Base-by-base conservation (phyloP, 2,329 filamentous ascomycete genomes). In the Ophiosphaerella korrae region DNA sequence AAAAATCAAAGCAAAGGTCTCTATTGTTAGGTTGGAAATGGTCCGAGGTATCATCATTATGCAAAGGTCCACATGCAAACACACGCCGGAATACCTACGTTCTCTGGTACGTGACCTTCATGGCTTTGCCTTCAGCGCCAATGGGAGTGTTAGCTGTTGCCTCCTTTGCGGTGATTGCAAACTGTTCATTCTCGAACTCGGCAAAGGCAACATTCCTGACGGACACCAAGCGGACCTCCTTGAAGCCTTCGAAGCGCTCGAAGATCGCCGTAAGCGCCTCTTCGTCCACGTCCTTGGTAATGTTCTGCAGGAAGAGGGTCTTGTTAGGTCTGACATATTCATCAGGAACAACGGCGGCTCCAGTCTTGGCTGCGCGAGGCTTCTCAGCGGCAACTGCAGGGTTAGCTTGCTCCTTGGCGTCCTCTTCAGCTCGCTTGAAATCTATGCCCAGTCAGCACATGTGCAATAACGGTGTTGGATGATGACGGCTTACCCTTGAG, bases 311-410 rank as follows among this genome's bases (percentile, higher is more conserved):
- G 77, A 97, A 96, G 32, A 99, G 83, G 61, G 92, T 96, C 79
- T 96, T 97, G 84, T 97, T 97, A 32, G 94, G 93, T 3, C 93
- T 93, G 3, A 97, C 84, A 74, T 96, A 97, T 77, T 99, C 94
- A 82, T 97, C 94, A n/a, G 92, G 92, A 14, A 97, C 87, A 48
- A 92, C 88, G 9, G 88, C 82, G 1, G 85, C 81, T 31, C 90
- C 90, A n/a, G 84, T 82, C 13, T 87, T 81, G 78, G 84, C 78
- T 0, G 88, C 85, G 42, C 88, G 84, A n/a, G 77, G 66, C 36
- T 75, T 77, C 45, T 73, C 68, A 14, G 82, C 70, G 8, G 79
- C 75, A 37, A 80, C 78, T 5, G 80, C 66, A 66, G 89, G 82
- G 50, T 86, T 87, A 74, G 89, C 89, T 69, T 92, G 87, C 52